phyloP scores from a whole-genome alignment of 1,139 yeast genomes.

The Saccharomycopsis hybrid region DNA sequence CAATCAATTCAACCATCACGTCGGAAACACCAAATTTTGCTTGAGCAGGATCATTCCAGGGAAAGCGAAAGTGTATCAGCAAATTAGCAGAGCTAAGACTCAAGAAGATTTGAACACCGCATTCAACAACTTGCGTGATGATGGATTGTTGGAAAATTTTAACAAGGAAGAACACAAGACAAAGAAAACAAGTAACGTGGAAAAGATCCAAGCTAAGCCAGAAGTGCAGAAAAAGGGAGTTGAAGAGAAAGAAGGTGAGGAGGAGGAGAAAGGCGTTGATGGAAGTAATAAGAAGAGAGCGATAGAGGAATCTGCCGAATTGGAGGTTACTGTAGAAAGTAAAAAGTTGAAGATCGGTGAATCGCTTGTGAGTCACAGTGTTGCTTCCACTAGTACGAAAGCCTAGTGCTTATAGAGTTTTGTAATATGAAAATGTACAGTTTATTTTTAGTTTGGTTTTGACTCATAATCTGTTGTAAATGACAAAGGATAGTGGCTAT shows the following conservation, averaged over 20 bases:
- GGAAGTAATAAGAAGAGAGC: no score
- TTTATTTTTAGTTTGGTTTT: no score
- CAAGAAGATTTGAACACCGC: slow-evolving; percentile 34
- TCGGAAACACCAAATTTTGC: slow-evolving; percentile 75
- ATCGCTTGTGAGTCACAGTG: no score
- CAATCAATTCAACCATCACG: slow-evolving; percentile 48
- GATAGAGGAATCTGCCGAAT: no score
- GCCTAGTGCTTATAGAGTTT: no score
- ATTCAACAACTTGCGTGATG: slow-evolving; percentile 10
- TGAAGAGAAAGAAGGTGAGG: neutral
- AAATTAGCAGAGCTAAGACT: slow-evolving; percentile 50
- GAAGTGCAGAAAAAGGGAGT: neutral
- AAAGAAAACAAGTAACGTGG: neutral
- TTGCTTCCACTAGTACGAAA: no score
- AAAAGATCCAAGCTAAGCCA: neutral
- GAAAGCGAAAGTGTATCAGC: slow-evolving; percentile 53
- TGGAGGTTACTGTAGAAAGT: no score
- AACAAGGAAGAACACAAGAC: neutral
- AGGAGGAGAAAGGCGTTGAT: neutral
- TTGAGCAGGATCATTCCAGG: slow-evolving; percentile 77
- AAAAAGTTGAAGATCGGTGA: no score
- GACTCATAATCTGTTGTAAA: no score
- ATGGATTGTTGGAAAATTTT: slow-evolving; percentile 2
- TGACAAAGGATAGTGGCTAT: no score
- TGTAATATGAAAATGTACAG: no score